Conservation (phyloP, 345 rosid species). For the Populus davidiana region DNA sequence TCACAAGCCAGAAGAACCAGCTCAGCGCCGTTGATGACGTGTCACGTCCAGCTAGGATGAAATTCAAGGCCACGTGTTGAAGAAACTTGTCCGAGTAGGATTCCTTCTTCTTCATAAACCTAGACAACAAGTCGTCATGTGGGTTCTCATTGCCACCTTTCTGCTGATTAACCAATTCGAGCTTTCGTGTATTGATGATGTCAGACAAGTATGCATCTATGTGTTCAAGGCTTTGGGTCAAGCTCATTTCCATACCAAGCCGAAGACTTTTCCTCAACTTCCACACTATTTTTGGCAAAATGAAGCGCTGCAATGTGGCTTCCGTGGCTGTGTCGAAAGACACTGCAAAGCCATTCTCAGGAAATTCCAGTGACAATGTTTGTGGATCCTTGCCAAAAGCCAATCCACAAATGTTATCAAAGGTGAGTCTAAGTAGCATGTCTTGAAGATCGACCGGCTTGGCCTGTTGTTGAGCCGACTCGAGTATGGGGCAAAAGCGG, state of each 20-base stretch:
- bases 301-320: constrained; percentile 41
- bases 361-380: constrained; percentile 36
- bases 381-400: constrained; percentile 44
- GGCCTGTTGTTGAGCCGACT: constrained; percentile 31
- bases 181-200: constrained; percentile 38
- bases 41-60: constrained; percentile 52
- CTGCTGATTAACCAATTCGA: constrained; percentile 30
- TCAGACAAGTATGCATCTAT: constrained; percentile 35
- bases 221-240: constrained; percentile 32
- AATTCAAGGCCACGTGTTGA: constrained; percentile 44
- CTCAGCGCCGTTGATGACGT: constrained; percentile 46
- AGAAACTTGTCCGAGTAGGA: constrained; percentile 45
- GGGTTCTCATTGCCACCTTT: background rate
- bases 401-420: constrained; percentile 51
- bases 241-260: constrained; percentile 40
- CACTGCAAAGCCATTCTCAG: constrained; percentile 37
- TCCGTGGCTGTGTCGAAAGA: constrained; percentile 49
- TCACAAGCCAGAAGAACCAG: constrained; percentile 47
- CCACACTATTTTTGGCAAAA: constrained; percentile 40
- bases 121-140: constrained; percentile 41
- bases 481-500: constrained; percentile 40
- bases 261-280: constrained; percentile 36
- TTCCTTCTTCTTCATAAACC: constrained; percentile 46
- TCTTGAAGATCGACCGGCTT: constrained; percentile 44
- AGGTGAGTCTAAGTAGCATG: constrained; percentile 44